A percentile compares a stretch with the other conserved stretches of the same genome.
phyloP scores from a whole-genome alignment of 179 eudicot species.

The Camellia oleifera region DNA sequence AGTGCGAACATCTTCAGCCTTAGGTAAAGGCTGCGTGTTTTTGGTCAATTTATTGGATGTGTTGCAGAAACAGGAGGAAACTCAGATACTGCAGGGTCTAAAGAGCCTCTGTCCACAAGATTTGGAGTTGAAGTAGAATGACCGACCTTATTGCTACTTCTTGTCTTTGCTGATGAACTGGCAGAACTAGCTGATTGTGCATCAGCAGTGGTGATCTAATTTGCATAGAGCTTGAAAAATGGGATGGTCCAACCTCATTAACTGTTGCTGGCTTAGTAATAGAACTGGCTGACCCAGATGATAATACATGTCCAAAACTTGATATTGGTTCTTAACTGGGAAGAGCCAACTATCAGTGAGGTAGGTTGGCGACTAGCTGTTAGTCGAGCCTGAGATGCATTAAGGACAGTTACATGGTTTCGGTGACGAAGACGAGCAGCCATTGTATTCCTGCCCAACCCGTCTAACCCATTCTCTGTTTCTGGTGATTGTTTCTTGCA shows the following conservation, averaged over 20 bases:
- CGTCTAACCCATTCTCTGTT: slow-evolving; percentile 38
- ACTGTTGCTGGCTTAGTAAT: slow-evolving; percentile 23
- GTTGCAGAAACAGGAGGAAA: slow-evolving; percentile 61
- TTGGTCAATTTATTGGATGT: slow-evolving; percentile 29
- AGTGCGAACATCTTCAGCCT: slow-evolving; percentile 55
- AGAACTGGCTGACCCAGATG: slow-evolving; percentile 30
- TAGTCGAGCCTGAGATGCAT: slow-evolving; percentile 43
- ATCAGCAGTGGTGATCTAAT: slow-evolving; percentile 26
- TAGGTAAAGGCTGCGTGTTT: slow-evolving; percentile 24
- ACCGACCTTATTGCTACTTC: slow-evolving; percentile 35
- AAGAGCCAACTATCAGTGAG: slow-evolving; percentile 1
- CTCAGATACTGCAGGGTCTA: slow-evolving; percentile 37
- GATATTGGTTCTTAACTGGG: slow-evolving; percentile 32
- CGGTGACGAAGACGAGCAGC: slow-evolving; percentile 70
- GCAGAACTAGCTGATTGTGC: slow-evolving; percentile 35
- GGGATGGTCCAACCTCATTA: slow-evolving; percentile 36
- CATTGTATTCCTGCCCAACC: slow-evolving; percentile 50
- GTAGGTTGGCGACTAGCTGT: slow-evolving; percentile 29
- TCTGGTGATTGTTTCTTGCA: slow-evolving; percentile 49
- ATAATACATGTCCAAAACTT: slow-evolving; percentile 30
- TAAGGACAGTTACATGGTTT: slow-evolving; percentile 31
- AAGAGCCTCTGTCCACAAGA: slow-evolving; percentile 39
- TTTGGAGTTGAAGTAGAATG: slow-evolving; percentile 77
- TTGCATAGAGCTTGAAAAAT: slow-evolving; percentile 42
- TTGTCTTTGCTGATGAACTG: slow-evolving; percentile 33